phyloP scores from a whole-genome alignment of 345 rosid species.

The Arabidopsis arenosa region DNA sequence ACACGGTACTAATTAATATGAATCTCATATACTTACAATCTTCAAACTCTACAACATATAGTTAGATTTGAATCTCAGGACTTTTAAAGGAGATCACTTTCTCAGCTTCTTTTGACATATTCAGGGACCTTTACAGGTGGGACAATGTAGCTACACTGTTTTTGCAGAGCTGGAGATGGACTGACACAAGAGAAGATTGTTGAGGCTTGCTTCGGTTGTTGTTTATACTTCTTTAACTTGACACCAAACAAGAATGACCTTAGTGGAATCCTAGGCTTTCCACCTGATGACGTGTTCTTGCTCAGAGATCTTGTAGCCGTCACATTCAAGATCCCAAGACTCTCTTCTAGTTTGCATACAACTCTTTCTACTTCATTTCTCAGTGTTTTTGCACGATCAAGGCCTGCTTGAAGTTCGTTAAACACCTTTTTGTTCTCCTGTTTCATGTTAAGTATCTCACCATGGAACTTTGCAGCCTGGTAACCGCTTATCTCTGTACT shows the following conservation, averaged over 20 bases:
- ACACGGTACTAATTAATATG: constrained; percentile 39
- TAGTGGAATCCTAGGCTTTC: constrained; percentile 66
- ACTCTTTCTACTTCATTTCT: constrained; percentile 60
- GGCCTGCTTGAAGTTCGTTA: constrained; percentile 60
- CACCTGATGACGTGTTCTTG: constrained; percentile 29
- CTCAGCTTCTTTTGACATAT: constrained; percentile 30
- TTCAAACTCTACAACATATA: constrained; percentile 23
- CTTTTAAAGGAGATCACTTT: constrained; percentile 1
- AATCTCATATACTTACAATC: constrained; percentile 24
- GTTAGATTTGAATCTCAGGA: constrained; percentile 13
- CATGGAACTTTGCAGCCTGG: constrained; percentile 83
- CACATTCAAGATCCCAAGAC: constrained; percentile 45
- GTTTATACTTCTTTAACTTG: constrained; percentile 68
- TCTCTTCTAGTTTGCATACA: constrained; percentile 54
- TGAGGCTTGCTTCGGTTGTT: constrained; percentile 37
- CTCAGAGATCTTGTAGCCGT: constrained; percentile 34
- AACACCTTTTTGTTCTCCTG: constrained; percentile 75
- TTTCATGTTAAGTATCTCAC: constrained; percentile 86
- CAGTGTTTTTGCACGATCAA: constrained; percentile 52
- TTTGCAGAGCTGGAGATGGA: constrained; percentile 57
- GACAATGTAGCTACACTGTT: constrained; percentile 53
- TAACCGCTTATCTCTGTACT: constrained; percentile 51
- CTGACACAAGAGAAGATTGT: constrained; percentile 61
- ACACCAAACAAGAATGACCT: constrained; percentile 87
- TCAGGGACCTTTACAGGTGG: constrained; percentile 34